These are phyloP conservation scores for Neurospora sp. DNA, from an alignment of 2,329 filamentous ascomycete genomes.

Conservation along the genomic window DNA sequence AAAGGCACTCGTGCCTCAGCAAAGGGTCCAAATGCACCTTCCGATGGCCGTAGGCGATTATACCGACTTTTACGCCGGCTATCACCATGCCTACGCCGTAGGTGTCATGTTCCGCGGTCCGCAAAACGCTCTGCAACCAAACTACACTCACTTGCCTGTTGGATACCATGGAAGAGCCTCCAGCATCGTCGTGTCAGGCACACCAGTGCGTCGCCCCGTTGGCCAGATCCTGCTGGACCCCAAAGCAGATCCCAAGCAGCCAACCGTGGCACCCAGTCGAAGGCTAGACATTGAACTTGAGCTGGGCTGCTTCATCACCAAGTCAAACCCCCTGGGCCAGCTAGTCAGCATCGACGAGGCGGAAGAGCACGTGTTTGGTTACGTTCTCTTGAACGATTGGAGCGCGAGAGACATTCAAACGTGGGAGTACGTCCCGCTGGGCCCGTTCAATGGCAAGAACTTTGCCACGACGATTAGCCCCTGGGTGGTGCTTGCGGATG, in stretches of 20 bases:
- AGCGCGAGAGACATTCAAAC: conserved; percentile 72
- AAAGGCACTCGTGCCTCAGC: conserved; percentile 48
- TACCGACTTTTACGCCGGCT: conserved; percentile 75
- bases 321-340: conserved; percentile 53
- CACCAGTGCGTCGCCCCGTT: conserved; percentile 60
- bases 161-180: conserved; percentile 74
- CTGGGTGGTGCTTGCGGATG: conserved; percentile 71
- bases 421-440: conserved; percentile 77
- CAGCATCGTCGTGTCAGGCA: conserved; percentile 65
- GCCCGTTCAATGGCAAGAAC: conserved; percentile 78
- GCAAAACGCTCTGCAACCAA: conserved; percentile 65
- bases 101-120: conserved; percentile 65
- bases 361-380: conserved; percentile 64
- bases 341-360: conserved; percentile 55
- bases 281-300: conserved; percentile 74
- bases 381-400: conserved; percentile 83
- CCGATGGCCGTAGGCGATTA: conserved; percentile 76
- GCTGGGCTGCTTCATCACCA: conserved; percentile 64
- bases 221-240: conserved; percentile 66
- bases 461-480: conserved; percentile 69
- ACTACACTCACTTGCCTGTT: conserved; percentile 73
- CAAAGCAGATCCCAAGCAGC: conserved; percentile 48
- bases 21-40: conserved; percentile 54
- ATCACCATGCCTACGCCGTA: conserved; percentile 63
- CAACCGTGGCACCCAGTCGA: conserved; percentile 52